phyloP scores from a whole-genome alignment of 2,329 filamentous ascomycete species.

The Pseudogymnoascus sp. region DNA sequence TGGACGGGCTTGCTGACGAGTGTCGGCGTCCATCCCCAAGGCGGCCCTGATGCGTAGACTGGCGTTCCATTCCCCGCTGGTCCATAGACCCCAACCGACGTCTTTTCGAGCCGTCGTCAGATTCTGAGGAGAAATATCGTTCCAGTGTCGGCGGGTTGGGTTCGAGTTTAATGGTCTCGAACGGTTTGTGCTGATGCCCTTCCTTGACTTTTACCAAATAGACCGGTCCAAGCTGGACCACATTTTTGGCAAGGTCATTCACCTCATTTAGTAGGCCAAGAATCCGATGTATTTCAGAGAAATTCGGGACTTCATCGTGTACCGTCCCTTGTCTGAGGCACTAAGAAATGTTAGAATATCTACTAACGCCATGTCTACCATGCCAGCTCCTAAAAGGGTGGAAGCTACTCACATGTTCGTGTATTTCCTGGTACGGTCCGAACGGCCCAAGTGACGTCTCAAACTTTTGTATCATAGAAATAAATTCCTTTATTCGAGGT shows the following conservation, averaged over 20 bases:
- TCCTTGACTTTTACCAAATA: background rate
- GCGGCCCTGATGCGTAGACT: background rate
- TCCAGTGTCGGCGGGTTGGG: background rate
- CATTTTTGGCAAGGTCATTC: conserved; percentile 23
- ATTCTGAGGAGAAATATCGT: conserved; percentile 2
- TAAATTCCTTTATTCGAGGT: conserved; percentile 1
- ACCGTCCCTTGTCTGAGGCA: background rate
- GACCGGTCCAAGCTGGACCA: conserved; percentile 20
- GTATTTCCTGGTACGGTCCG: background rate
- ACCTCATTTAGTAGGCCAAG: conserved; percentile 23
- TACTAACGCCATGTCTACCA: background rate
- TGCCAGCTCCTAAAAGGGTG: background rate
- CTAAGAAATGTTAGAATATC: background rate
- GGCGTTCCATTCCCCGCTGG: background rate
- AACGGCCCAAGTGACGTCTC: background rate
- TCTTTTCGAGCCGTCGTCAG: background rate
- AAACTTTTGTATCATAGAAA: background rate
- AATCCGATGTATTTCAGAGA: conserved; percentile 17
- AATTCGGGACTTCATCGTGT: background rate
- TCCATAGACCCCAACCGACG: background rate
- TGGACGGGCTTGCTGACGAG: conserved; percentile 12
- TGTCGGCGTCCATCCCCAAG: conserved; percentile 13
- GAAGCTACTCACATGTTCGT: background rate
- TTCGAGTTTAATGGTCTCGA: background rate
- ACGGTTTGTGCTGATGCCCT: background rate